Evolutionary conservation across 2,329 filamentous ascomycete species (phyloP).

Genomic region (Colletotrichum cereale): DNA sequence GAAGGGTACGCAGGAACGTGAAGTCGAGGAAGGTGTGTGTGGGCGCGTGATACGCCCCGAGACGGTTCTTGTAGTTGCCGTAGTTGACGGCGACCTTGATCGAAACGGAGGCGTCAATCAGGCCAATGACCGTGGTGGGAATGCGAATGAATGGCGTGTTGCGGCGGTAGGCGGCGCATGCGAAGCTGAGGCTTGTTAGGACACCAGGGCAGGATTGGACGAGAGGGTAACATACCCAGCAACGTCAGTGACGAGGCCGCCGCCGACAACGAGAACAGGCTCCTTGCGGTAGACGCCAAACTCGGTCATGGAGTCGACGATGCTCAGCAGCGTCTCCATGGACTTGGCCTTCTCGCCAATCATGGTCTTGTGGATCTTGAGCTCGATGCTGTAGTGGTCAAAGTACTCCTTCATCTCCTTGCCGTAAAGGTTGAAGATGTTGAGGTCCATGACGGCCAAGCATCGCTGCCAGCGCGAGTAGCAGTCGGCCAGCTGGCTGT

Average conservation of each 20-base stretch:
- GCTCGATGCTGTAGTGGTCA: slow-evolving; percentile 70
- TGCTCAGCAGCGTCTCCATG: slow-evolving; percentile 75
- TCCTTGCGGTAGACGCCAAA: slow-evolving; percentile 79
- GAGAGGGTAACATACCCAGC: slow-evolving; percentile 67
- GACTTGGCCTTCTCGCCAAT: slow-evolving; percentile 83
- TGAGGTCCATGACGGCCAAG: slow-evolving; percentile 77
- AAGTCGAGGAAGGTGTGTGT: slow-evolving; percentile 81
- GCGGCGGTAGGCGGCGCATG: slow-evolving; percentile 78
- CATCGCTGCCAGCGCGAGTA: slow-evolving; percentile 75
- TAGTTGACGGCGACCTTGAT: slow-evolving; percentile 87
- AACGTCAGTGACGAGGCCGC: slow-evolving; percentile 79
- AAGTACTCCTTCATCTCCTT: slow-evolving; percentile 76
- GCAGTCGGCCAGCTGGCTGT: slow-evolving; percentile 72
- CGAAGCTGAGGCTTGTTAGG: slow-evolving; percentile 62
- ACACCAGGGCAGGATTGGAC: not conserved
- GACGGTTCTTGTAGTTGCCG: slow-evolving; percentile 80
- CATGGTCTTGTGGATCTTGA: slow-evolving; percentile 78
- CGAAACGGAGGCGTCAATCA: slow-evolving; percentile 81
- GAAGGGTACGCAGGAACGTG: slow-evolving; percentile 76
- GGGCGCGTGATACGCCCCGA: slow-evolving; percentile 80
- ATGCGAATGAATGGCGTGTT: slow-evolving; percentile 82
- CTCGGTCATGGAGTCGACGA: slow-evolving; percentile 80
- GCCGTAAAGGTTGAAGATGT: slow-evolving; percentile 78
- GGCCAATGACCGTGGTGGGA: slow-evolving; percentile 79
- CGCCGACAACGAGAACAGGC: slow-evolving; percentile 75